Conservation (phyloP, 805 yeast genomes). For the Yarrowia porcina region DNA sequence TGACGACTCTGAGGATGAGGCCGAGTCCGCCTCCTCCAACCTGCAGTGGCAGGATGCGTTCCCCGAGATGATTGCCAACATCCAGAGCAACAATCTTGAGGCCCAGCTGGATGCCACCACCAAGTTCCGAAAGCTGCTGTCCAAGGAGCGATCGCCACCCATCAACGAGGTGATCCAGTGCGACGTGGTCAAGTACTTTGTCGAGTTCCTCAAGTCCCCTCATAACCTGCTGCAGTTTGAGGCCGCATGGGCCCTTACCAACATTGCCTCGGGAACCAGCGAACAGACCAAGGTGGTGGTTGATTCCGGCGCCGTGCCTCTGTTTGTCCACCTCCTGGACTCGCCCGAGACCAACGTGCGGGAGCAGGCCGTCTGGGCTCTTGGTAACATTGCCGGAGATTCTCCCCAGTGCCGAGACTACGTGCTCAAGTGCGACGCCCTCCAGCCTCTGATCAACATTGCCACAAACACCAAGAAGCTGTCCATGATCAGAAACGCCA, state of each 20-base stretch:
- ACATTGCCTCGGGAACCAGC: conserved; percentile 91
- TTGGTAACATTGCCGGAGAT: conserved; percentile 99
- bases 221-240: conserved; percentile 90
- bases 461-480: conserved; percentile 75
- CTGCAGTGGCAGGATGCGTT: conserved; percentile 53
- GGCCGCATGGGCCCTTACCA: conserved; percentile 99
- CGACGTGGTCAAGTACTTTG: conserved; percentile 91
- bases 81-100: conserved; percentile 71
- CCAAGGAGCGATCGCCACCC: conserved; percentile 95
- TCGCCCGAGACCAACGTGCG: conserved; percentile 86
- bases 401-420: conserved; percentile 85
- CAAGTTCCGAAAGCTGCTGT: conserved; percentile 86
- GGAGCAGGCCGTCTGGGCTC: conserved; percentile 99
- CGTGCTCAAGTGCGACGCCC: conserved; percentile 79
- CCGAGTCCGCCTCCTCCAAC: conserved; percentile 55
- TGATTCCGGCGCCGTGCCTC: conserved; percentile 90
- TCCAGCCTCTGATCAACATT: conserved; percentile 78
- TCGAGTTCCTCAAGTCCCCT: conserved; percentile 70
- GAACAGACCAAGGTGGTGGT: conserved; percentile 88
- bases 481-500: conserved; percentile 90
- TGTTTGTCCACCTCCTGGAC: conserved; percentile 75
- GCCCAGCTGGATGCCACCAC: conserved; percentile 84
- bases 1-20: conserved; percentile 41
- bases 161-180: conserved; percentile 87
- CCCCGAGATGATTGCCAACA: conserved; percentile 80